A percentile compares a stretch with the other conserved stretches of the same genome.
These are phyloP conservation scores for Citrus medica DNA, from an alignment of 345 rosid species.

Conservation along the genomic window DNA sequence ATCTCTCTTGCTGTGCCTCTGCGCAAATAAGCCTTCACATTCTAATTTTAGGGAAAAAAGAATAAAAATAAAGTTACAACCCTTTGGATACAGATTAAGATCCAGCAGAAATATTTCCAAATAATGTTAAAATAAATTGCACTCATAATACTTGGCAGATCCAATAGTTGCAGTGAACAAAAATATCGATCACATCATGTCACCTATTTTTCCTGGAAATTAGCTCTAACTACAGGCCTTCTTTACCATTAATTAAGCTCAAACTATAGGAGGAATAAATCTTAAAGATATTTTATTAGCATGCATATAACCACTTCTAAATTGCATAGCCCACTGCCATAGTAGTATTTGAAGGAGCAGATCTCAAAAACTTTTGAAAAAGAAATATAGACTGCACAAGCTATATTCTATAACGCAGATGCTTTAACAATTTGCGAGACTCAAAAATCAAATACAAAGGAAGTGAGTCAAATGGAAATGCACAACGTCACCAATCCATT, in stretches of 20 bases:
- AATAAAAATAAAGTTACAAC: not conserved
- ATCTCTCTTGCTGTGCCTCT: slow-evolving; percentile 98
- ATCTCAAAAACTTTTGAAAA: not conserved
- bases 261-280: not conserved
- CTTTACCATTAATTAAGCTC: not conserved
- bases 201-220: not conserved
- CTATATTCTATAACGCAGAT: not conserved
- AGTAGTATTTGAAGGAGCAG: not conserved
- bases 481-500: not conserved
- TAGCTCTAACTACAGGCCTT: not conserved
- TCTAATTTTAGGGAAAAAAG: slow-evolving; percentile 38
- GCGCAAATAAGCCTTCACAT: slow-evolving; percentile 85
- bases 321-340: not conserved
- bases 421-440: not conserved
- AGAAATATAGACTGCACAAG: not conserved
- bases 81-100: not conserved
- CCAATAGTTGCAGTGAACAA: not conserved
- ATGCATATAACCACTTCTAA: not conserved
- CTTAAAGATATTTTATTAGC: not conserved
- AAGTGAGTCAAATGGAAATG: not conserved
- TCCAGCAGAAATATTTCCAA: not conserved
- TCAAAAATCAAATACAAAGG: not conserved
- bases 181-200: not conserved
- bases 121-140: not conserved
- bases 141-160: not conserved